Base-by-base conservation (phyloP, 2,329 filamentous ascomycete genomes). In the Botrytis galanthina region DNA sequence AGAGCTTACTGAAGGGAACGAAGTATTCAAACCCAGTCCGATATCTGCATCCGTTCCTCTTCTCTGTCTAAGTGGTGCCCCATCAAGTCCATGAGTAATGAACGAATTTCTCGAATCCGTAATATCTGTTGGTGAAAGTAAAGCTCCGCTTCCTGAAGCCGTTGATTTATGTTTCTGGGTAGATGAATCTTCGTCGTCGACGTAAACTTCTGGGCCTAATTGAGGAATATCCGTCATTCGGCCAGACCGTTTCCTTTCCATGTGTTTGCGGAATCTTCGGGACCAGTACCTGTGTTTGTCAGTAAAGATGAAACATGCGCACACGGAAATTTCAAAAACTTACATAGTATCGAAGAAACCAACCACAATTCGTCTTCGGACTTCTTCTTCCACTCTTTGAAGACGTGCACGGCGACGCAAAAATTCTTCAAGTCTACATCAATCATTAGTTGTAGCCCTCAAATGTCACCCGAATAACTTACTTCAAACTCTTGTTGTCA, bases 291-390 rank as follows among this genome's bases (percentile, higher is more conserved):
- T 89, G 32, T 4, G 61, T 61, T 62, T 20, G 62, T 80, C 70
- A 82, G 78, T 70, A 68, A n/a, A n/a, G 4, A 64, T 57, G n/a
- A 57, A 18, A 57, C 26, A n/a, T 60, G n/a, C 54, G 29, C 9
- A 12, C 44, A 61, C 18, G 3, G 7, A 8, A 5, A 12, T 12
- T 18, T n/a, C 20, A 20, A 16, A 39, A 57, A 44, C 88, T 83
- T 84, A 95, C 84, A 96, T 83, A 22, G 95, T 98, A 81, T 98
- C 93, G 82, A 99, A 98, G 84, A 99, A 99, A 59, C 95, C 94
- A 61, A 96, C 88, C 16, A 99, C 96, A 42, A 95, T 90, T 76
- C 95, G 93, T 73, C 97, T 90, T 73, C 94, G 92, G 61, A 98
- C 94, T 77, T 96, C 94, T 82, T 99, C 95, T 79, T 99, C 94